Evolutionary conservation across 805 yeast species (phyloP), one percentile per base, ranked within the genome.

Genomic region (Spathaspora boniae): DNA sequence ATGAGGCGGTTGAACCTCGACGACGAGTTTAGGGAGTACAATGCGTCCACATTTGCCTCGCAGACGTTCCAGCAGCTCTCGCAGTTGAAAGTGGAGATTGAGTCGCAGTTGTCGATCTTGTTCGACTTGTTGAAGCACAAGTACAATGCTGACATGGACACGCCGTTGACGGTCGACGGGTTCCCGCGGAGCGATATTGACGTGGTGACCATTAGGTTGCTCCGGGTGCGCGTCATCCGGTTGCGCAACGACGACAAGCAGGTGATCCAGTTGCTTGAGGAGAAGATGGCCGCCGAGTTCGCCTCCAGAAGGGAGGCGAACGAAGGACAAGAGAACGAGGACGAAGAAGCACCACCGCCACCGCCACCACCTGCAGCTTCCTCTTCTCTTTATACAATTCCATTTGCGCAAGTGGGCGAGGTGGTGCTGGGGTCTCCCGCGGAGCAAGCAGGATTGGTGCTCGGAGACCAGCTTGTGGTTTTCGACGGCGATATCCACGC

Each of bases 141-240:
- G 28, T 76, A 76, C 43, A 59, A 66, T 9, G 78, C 68, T 3
- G 80, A 74, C 44, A 79, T 86, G 86, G 56, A 70, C 16, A 80
- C 89, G 1, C 67, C 78, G 0, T 57, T 91, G 39, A 76, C 82
- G 0, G 40, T 49, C 0, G 95, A 91, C 50, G 96, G 97, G 15
- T 91, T 76, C 48, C 98, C 98, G 1, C 63, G 97, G 28, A 56
- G 67, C 12, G 97, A 91, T 51, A 70, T 91, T 18, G 95, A 91
- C 49, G 83, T 91, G 4, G 76, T 87, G 11, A 50, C 64, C 15
- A 67, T 87, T 9, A 63, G 95, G 35, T 54, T 73, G 7, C 52
- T 80, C 1, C 62, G 96, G 40, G 72, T 78, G 7, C 74, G 72
- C 48, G 76, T 89, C 21, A 77, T 83, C 23, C 65, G 83, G 34